phyloP scores from a whole-genome alignment of 768 basidiomycete species.

The Rhizopogon vesiculosus region DNA sequence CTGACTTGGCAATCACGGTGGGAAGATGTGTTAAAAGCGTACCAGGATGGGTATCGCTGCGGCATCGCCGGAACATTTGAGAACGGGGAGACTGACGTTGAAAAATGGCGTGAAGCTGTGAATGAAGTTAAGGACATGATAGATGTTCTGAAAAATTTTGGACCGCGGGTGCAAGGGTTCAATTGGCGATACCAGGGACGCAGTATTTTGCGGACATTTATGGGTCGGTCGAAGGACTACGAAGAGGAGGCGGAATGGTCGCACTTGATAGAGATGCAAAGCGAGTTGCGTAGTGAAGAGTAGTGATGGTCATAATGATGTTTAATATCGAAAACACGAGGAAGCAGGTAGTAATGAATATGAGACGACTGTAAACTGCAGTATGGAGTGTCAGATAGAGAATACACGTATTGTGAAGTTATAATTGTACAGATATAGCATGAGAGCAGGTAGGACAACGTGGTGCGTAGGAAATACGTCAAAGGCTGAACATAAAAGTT shows the following conservation, averaged over 20 bases:
- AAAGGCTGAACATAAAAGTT: neutral
- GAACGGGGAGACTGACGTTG: conserved; percentile 62
- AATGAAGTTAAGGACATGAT: conserved; percentile 80
- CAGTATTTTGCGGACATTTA: conserved; percentile 84
- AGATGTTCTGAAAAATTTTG: conserved; percentile 78
- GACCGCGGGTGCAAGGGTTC: conserved; percentile 53
- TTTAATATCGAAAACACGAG: neutral
- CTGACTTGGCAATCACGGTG: conserved; percentile 68
- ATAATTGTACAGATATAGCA: neutral
- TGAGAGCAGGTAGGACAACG: neutral
- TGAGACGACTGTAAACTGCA: conserved; percentile 7
- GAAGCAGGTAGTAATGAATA: neutral
- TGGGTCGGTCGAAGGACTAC: conserved; percentile 82
- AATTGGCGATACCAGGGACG: conserved; percentile 87
- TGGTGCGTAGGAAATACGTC: neutral
- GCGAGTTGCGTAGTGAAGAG: conserved; percentile 17
- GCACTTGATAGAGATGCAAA: conserved; percentile 54
- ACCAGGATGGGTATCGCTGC: conserved; percentile 81
- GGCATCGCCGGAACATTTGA: conserved; percentile 57
- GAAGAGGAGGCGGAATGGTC: conserved; percentile 88
- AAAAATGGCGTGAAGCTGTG: conserved; percentile 71
- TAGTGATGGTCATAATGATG: conserved; percentile 4
- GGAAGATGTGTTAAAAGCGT: conserved; percentile 75
- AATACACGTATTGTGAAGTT: neutral
- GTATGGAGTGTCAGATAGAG: conserved; percentile 1